Conservation (phyloP, 306 rosid genomes). For the Inga leiocalycina region DNA sequence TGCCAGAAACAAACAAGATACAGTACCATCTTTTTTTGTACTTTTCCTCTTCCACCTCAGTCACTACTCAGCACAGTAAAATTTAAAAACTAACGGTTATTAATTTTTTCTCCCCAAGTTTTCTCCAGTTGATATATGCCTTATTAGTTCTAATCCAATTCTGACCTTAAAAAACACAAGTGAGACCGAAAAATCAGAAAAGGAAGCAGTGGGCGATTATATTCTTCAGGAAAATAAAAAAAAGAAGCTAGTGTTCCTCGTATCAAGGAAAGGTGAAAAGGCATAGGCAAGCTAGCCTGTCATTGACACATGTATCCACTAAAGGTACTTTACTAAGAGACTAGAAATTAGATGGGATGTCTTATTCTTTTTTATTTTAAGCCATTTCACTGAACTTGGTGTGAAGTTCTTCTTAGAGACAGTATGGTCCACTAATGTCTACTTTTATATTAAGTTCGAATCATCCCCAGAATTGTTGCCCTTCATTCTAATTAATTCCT, state of each 20-base stretch:
- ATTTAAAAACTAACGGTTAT: neutral
- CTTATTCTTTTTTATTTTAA: constrained; percentile 46
- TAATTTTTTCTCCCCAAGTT: constrained; percentile 15
- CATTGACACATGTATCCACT: constrained; percentile 62
- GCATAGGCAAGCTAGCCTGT: constrained; percentile 57
- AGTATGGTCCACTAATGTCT: constrained; percentile 44
- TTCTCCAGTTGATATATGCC: constrained; percentile 28
- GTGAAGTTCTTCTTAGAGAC: constrained; percentile 48
- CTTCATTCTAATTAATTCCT: constrained; percentile 35
- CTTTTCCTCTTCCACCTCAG: constrained; percentile 19
- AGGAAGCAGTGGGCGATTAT: constrained; percentile 58
- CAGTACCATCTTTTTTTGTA: constrained; percentile 26
- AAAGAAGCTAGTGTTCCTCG: constrained; percentile 57
- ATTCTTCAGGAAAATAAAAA: constrained; percentile 50
- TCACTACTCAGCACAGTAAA: neutral
- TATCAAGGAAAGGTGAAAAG: constrained; percentile 59
- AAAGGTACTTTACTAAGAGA: constrained; percentile 38
- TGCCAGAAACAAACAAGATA: constrained; percentile 22
- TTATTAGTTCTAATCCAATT: constrained; percentile 43
- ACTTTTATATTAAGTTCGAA: constrained; percentile 33
- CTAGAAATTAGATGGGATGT: constrained; percentile 49
- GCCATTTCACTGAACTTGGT: constrained; percentile 40
- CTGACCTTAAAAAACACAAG: constrained; percentile 22
- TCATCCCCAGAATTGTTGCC: constrained; percentile 28
- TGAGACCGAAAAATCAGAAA: constrained; percentile 26